phyloP scores from a whole-genome alignment of 2,329 filamentous ascomycete genomes.

The Didymella sp. region DNA sequence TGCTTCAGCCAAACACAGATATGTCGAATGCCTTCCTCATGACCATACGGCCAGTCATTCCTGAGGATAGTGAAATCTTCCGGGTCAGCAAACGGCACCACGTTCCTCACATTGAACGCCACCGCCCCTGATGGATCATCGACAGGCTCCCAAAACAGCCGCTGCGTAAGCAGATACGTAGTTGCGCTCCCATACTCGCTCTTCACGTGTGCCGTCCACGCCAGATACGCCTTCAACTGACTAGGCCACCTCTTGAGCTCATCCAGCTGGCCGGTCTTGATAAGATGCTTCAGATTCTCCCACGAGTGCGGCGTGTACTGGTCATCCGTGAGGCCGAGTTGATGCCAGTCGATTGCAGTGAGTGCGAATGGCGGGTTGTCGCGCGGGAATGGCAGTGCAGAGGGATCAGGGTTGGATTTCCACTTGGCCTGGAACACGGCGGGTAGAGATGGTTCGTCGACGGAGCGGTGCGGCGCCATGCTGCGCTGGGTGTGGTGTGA shows the following conservation, averaged over 20 bases:
- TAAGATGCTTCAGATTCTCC: conserved; percentile 41
- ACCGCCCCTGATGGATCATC: conserved; percentile 25
- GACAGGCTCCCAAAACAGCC: conserved; percentile 59
- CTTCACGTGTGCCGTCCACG: conserved; percentile 64
- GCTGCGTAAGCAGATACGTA: conserved; percentile 62
- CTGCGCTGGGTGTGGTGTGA: conserved; percentile 7
- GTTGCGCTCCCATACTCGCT: conserved; percentile 63
- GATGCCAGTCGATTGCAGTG: conserved; percentile 45
- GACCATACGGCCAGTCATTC: conserved; percentile 71
- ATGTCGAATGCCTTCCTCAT: conserved; percentile 62
- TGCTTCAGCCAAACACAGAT: conserved; percentile 62
- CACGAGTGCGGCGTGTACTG: conserved; percentile 47
- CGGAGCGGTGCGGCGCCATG: conserved; percentile 21
- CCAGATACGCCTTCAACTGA: conserved; percentile 65
- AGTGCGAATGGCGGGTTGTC: conserved; percentile 47
- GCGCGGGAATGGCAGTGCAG: conserved; percentile 44
- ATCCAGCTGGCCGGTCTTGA: conserved; percentile 60
- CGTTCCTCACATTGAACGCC: conserved; percentile 54
- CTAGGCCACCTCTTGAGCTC: conserved; percentile 66
- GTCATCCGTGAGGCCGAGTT: conserved; percentile 41
- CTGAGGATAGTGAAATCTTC: conserved; percentile 63
- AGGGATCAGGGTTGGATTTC: conserved; percentile 42
- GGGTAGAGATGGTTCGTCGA: conserved; percentile 39
- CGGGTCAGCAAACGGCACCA: conserved; percentile 61
- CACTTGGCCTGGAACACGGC: conserved; percentile 40